Percentiles rank a stretch among this genome's conserved stretches.
phyloP scores from a whole-genome alignment of 345 rosid species.

The Linum trigynum region DNA sequence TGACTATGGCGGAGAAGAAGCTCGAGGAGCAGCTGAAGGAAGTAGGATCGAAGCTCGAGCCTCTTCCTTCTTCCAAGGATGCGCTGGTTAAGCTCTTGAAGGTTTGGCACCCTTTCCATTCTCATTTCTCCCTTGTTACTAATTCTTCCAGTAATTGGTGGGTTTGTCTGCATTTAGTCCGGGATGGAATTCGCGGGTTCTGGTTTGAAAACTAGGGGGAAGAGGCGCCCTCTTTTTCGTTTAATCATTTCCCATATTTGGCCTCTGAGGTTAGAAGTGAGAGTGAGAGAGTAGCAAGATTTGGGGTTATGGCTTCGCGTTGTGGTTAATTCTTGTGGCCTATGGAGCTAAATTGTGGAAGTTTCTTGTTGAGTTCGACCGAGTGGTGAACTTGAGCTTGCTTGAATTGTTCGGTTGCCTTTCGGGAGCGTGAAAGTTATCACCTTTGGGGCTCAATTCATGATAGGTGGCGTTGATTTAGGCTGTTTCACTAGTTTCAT shows the following conservation, averaged over 20 bases:
- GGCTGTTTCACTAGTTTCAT: neutral
- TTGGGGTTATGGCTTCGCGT: neutral
- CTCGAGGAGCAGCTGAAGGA: slow-evolving; percentile 60
- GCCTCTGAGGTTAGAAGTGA: neutral
- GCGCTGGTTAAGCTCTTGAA: slow-evolving; percentile 69
- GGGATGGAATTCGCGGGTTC: neutral
- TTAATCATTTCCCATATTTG: slow-evolving; percentile 6
- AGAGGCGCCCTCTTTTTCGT: neutral
- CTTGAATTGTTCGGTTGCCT: neutral
- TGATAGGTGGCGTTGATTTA: neutral
- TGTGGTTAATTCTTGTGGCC: slow-evolving; percentile 1
- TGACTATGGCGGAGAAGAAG: slow-evolving; percentile 45
- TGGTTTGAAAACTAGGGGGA: slow-evolving; percentile 17
- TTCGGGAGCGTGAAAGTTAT: neutral
- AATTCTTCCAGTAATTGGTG: neutral
- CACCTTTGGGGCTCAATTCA: slow-evolving; percentile 1
- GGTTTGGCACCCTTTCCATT: slow-evolving; percentile 34
- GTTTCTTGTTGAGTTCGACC: neutral
- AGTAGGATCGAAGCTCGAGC: slow-evolving; percentile 82
- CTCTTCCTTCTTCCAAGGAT: slow-evolving; percentile 64
- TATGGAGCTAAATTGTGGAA: neutral
- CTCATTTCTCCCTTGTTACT: neutral
- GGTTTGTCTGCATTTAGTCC: neutral
- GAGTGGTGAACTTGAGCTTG: slow-evolving; percentile 15
- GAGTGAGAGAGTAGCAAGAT: neutral